A percentile compares a stretch with the other conserved stretches of the same genome.
Evolutionary conservation across 306 rosid genomes (phyloP).

Genomic region (Lagenaria siceraria): DNA sequence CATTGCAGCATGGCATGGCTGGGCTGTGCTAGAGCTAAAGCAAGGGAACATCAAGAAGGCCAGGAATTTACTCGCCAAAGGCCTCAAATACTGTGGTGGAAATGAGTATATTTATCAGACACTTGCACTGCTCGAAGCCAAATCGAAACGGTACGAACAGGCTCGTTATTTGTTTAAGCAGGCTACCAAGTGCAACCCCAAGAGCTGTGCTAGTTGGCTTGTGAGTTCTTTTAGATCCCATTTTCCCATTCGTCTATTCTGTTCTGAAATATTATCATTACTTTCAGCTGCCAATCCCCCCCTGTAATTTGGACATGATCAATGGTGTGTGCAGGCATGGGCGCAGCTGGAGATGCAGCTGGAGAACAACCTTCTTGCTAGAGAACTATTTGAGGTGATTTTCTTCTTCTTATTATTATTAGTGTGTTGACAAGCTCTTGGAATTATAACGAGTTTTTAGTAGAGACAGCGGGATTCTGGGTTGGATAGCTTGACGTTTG

Average conservation of each 20-base stretch:
- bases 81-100: constrained; percentile 64
- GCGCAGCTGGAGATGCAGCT: constrained; percentile 89
- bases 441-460: not conserved
- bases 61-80: constrained; percentile 67
- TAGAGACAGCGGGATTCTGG: not conserved
- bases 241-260: not conserved
- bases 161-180: constrained; percentile 77
- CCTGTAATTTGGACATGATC: not conserved
- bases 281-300: not conserved
- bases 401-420: not conserved
- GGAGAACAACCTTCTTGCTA: constrained; percentile 53
- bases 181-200: constrained; percentile 82
- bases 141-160: constrained; percentile 65
- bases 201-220: constrained; percentile 98
- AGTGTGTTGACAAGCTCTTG: not conserved
- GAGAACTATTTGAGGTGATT: constrained; percentile 75
- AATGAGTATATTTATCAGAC: constrained; percentile 92
- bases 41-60: constrained; percentile 83
- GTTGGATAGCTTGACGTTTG: no score
- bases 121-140: constrained; percentile 79
- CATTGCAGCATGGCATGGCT: constrained; percentile 99
- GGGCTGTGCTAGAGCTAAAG: constrained; percentile 88
- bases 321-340: constrained; percentile 58
- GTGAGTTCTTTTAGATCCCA: constrained; percentile 37
- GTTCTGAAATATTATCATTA: not conserved